Evolutionary conservation across 164 flowering plant genomes (phyloP).

Genomic region (Piper longum): DNA sequence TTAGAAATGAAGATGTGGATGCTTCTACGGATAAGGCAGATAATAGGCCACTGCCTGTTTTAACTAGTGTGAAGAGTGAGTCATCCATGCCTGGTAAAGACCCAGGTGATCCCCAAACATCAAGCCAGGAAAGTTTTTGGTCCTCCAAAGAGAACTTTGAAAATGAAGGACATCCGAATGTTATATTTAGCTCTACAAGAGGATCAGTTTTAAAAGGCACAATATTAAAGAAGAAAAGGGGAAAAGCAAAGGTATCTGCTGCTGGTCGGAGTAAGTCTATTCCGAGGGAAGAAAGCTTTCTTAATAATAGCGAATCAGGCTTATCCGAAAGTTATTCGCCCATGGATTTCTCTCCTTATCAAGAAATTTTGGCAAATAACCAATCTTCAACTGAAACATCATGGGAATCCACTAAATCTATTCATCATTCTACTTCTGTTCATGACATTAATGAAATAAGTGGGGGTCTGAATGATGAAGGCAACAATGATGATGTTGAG

Average conservation of each 20-base stretch:
- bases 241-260: slow-evolving; percentile 24
- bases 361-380: slow-evolving; percentile 30
- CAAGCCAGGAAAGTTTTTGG: slow-evolving; percentile 11
- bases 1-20: slow-evolving; percentile 8
- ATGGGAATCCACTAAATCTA: slow-evolving; percentile 30
- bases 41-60: slow-evolving; percentile 18
- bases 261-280: slow-evolving; percentile 23
- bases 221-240: slow-evolving; percentile 33
- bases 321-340: slow-evolving; percentile 61
- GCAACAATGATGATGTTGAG: slow-evolving; percentile 7
- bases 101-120: slow-evolving; percentile 29
- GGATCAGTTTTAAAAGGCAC: slow-evolving; percentile 17
- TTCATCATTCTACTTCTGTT: slow-evolving; percentile 16
- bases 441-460: slow-evolving; percentile 20
- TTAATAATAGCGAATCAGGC: slow-evolving; percentile 19
- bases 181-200: slow-evolving; percentile 34
- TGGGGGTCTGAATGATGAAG: slow-evolving; percentile 15
- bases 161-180: slow-evolving; percentile 22
- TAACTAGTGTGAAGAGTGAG: slow-evolving; percentile 18
- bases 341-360: slow-evolving; percentile 82
- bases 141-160: slow-evolving; percentile 14
- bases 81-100: slow-evolving; percentile 16
- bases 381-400: slow-evolving; percentile 36
- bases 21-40: slow-evolving; percentile 13
- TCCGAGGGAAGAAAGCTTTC: slow-evolving; percentile 20